Conservation (phyloP, 345 rosid species). For the Pistacia atlantica region DNA sequence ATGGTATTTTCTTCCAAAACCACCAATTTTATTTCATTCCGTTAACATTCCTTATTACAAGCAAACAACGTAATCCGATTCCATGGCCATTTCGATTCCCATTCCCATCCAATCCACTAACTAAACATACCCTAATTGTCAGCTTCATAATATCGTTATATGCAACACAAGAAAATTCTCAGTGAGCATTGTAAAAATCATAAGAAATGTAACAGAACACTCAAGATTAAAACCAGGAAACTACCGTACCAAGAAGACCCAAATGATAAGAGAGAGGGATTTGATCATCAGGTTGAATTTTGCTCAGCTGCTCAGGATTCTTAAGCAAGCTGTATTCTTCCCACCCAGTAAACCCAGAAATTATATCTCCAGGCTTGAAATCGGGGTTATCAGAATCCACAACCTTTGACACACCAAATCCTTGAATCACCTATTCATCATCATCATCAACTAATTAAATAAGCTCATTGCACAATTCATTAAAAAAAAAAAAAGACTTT, state of each 20-base stretch:
- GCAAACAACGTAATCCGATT: too few species aligned
- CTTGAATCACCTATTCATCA: slow-evolving; percentile 51
- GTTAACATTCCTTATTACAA: too few species aligned
- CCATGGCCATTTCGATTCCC: too few species aligned
- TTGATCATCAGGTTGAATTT: slow-evolving; percentile 41
- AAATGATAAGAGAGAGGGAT: slow-evolving; percentile 70
- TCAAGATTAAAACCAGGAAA: background rate
- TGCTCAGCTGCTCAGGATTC: slow-evolving; percentile 42
- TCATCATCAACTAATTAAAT: slow-evolving; percentile 10
- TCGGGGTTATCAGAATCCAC: slow-evolving; percentile 60
- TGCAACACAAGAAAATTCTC: too few species aligned
- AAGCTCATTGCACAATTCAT: too few species aligned
- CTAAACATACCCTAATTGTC: too few species aligned
- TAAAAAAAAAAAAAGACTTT: background rate
- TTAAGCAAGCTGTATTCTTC: slow-evolving; percentile 71
- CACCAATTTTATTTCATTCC: too few species aligned
- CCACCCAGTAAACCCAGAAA: slow-evolving; percentile 72
- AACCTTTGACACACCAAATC: slow-evolving; percentile 72
- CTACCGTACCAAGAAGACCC: slow-evolving; percentile 69
- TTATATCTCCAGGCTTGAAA: slow-evolving; percentile 56
- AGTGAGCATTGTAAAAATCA: too few species aligned
- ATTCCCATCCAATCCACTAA: too few species aligned
- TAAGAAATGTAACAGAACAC: too few species aligned
- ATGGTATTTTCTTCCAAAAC: too few species aligned
- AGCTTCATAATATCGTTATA: too few species aligned